These are phyloP conservation scores for Komagataella pseudopastoris DNA, from an alignment of 805 yeast species.

Conservation along the genomic window DNA sequence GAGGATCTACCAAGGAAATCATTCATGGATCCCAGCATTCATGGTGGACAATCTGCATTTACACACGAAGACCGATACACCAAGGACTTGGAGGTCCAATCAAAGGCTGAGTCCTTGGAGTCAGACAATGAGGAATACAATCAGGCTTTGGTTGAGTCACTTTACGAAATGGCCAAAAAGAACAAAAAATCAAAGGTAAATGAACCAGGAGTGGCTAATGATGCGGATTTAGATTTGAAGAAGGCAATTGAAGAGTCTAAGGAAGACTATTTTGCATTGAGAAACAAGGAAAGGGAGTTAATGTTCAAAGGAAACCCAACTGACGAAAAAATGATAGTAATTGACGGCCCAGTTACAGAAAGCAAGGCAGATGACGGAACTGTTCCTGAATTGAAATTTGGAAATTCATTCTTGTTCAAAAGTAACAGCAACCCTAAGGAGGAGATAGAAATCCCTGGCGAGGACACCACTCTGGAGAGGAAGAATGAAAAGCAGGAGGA, in stretches of 20 bases:
- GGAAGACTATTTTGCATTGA: slow-evolving; percentile 21
- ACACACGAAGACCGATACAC: not conserved
- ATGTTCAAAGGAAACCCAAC: slow-evolving; percentile 3
- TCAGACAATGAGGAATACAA: slow-evolving; percentile 7
- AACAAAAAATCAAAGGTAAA: slow-evolving; percentile 8
- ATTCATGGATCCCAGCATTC: slow-evolving; percentile 1
- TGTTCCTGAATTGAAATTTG: slow-evolving; percentile 1
- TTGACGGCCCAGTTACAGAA: slow-evolving; percentile 8
- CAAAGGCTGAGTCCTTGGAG: not conserved
- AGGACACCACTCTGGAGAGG: slow-evolving; percentile 1
- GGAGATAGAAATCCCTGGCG: not conserved
- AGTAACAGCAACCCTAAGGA: not conserved
- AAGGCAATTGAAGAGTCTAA: slow-evolving; percentile 35
- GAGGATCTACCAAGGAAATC: not conserved
- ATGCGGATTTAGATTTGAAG: slow-evolving; percentile 16
- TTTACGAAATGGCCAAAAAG: slow-evolving; percentile 17
- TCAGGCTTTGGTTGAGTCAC: slow-evolving; percentile 16
- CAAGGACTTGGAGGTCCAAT: not conserved
- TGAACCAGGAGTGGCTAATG: not conserved
- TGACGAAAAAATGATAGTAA: slow-evolving; percentile 11
- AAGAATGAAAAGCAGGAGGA: slow-evolving; percentile 3
- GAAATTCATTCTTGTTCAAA: slow-evolving; percentile 3
- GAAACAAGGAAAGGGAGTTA: slow-evolving; percentile 14
- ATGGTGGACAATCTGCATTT: not conserved
- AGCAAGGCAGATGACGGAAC: not conserved